phyloP scores from a whole-genome alignment of 2,329 filamentous ascomycete genomes.

The Aspergillus sp. region DNA sequence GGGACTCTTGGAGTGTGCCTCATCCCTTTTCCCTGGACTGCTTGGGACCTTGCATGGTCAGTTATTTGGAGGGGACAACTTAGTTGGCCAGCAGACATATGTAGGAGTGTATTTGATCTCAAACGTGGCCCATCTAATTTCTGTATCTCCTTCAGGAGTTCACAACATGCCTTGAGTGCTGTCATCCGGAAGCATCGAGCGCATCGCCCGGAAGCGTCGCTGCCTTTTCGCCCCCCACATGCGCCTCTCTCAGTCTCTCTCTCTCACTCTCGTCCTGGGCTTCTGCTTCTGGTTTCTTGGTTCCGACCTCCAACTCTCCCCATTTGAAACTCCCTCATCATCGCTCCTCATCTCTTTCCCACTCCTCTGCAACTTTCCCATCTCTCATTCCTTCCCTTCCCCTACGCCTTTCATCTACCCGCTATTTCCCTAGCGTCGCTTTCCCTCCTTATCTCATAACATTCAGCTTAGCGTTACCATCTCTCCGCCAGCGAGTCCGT shows the following conservation, averaged over 20 bases:
- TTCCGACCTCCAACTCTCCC: constrained; percentile 2
- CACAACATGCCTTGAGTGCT: neutral
- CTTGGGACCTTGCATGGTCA: constrained; percentile 5
- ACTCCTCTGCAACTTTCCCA: neutral
- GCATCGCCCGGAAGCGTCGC: constrained; percentile 29
- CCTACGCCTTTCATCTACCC: neutral
- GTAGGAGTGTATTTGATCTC: neutral
- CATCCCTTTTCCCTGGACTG: neutral
- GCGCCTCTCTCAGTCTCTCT: constrained; percentile 13
- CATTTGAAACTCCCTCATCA: neutral
- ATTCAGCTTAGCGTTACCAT: constrained; percentile 12
- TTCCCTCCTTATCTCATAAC: constrained; percentile 19
- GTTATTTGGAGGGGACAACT: neutral
- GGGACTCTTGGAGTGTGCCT: neutral
- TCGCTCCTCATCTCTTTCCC: neutral
- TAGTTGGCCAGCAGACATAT: neutral
- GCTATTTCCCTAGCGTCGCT: neutral
- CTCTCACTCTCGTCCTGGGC: neutral
- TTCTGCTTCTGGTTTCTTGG: neutral
- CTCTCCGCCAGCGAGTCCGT: constrained; percentile 7
- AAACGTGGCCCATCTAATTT: neutral
- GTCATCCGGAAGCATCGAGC: constrained; percentile 10
- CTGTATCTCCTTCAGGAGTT: neutral
- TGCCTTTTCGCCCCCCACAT: constrained; percentile 21
- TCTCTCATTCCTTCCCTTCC: neutral